phyloP scores from a whole-genome alignment of 2,329 filamentous ascomycete species.

The Microdochium nivale region DNA sequence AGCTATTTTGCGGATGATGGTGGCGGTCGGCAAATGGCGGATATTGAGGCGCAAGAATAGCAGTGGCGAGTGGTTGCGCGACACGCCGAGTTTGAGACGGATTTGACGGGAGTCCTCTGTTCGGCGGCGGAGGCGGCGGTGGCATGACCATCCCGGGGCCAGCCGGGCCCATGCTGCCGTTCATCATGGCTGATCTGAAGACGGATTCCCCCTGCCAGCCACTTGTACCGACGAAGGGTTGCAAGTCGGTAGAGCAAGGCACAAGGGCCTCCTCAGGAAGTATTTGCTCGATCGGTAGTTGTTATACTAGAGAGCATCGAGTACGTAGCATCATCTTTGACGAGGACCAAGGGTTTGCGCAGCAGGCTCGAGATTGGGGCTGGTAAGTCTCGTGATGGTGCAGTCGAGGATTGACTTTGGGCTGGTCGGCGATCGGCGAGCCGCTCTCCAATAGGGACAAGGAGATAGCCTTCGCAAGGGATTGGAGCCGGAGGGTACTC shows the following conservation, averaged over 20 bases:
- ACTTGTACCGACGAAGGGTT: not conserved
- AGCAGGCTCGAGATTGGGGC: too few species aligned
- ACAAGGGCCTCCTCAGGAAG: too few species aligned
- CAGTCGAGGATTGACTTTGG: too few species aligned
- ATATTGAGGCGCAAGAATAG: not conserved
- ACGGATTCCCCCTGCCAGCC: not conserved
- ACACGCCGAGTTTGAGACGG: not conserved
- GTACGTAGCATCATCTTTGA: too few species aligned
- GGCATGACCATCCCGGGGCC: not conserved
- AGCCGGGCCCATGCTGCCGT: not conserved
- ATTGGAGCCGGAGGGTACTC: not conserved
- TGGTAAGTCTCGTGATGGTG: too few species aligned
- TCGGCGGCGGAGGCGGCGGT: not conserved
- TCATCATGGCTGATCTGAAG: not conserved
- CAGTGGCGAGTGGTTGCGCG: not conserved
- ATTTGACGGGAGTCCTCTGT: not conserved
- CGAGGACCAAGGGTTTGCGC: too few species aligned
- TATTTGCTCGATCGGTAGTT: too few species aligned
- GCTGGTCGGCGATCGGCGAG: too few species aligned
- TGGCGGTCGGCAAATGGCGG: not conserved
- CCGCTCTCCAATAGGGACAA: too few species aligned
- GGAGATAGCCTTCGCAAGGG: too few species aligned
- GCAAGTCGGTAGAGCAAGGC: too few species aligned
- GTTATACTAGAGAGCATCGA: too few species aligned
- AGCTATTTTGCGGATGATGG: slow-evolving; percentile 7